Evolutionary conservation across 768 basidiomycete genomes (phyloP), one percentile per base, ranked within the genome.

Genomic region (Trametes elegans): DNA sequence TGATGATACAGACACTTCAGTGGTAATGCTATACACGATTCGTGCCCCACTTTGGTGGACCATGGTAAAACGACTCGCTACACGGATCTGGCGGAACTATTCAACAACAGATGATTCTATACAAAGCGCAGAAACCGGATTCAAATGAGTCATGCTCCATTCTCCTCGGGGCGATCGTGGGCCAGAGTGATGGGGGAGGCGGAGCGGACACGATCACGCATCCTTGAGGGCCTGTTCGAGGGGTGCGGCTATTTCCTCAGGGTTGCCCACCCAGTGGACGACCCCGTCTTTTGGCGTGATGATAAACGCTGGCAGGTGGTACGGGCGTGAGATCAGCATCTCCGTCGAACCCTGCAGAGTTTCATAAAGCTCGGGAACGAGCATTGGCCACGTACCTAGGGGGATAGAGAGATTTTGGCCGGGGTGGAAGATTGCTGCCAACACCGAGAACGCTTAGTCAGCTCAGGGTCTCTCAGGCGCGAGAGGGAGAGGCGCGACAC

Each of bases 391-490:
- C 60, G 47, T 48, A 68, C 67, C 67, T 27, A 68, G 49, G 19
- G 67, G 67, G 21, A 68, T 64, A 24, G 67, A 68, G 31, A 65
- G 57, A 51, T 66, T 68, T 52, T 66, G 59, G 7, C 62, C 65
- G 5, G 67, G 67, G 55, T 62, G 62, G 53, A 68, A 68, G 27
- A 68, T 60, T 19, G 62, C 67, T 68, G 55, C 26, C n/a, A 51
- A 53, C 49, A 49, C 13, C 46, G 55, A 55, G 40, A 40, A 28
- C 29, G 51, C 46, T 59, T 35, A 53, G 55, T 56, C 49, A 49
- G 48, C 48, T n/a, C 3, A 26, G 9, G 4, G 7, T 11, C 18
- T 29, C 18, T 31, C 43, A n/a, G n/a, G n/a, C n/a, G n/a, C n/a
- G n/a, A n/a, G n/a, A n/a, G n/a, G n/a, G n/a, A n/a, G n/a, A n/a